phyloP scores from a whole-genome alignment of 192 early-diverging fungal species.

The Gaertneriomyces sp. region DNA sequence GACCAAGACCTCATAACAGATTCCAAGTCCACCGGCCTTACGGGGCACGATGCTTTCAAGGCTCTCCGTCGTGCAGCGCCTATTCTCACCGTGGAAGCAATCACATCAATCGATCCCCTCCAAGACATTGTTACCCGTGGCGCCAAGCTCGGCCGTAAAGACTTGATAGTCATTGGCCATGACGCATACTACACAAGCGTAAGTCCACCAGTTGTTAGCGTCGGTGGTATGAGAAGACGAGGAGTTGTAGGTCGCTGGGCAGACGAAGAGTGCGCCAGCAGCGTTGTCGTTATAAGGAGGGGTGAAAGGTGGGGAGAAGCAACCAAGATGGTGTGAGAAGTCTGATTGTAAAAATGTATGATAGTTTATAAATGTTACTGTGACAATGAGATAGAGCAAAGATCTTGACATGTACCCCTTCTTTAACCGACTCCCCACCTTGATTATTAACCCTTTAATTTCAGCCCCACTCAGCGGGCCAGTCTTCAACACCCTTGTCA shows the following conservation, averaged over 20 bases:
- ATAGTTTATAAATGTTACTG: no score
- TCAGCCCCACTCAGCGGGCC: no score
- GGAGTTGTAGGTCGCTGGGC: slow-evolving; percentile 13
- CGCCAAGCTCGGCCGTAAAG: slow-evolving; percentile 37
- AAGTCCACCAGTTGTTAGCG: not conserved
- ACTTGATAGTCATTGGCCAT: slow-evolving; percentile 49
- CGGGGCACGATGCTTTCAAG: slow-evolving; percentile 7
- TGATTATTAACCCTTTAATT: no score
- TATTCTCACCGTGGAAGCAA: slow-evolving; percentile 15
- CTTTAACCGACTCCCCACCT: no score
- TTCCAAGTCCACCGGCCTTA: slow-evolving; percentile 17
- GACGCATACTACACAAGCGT: slow-evolving; percentile 9
- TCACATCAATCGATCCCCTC: slow-evolving; percentile 32
- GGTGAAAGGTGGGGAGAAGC: not conserved
- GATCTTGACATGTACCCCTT: no score
- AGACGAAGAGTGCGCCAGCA: slow-evolving; percentile 18
- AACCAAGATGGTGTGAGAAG: no score
- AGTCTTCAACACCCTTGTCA: no score
- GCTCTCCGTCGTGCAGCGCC: slow-evolving; percentile 2
- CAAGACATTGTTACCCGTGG: slow-evolving; percentile 37
- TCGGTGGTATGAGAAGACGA: not conserved
- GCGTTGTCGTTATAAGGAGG: slow-evolving; percentile 17
- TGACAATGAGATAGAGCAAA: no score
- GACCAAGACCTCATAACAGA: not conserved
- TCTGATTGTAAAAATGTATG: no score